phyloP scores from a whole-genome alignment of 805 yeast species.

The Maudiozyma turicensis region DNA sequence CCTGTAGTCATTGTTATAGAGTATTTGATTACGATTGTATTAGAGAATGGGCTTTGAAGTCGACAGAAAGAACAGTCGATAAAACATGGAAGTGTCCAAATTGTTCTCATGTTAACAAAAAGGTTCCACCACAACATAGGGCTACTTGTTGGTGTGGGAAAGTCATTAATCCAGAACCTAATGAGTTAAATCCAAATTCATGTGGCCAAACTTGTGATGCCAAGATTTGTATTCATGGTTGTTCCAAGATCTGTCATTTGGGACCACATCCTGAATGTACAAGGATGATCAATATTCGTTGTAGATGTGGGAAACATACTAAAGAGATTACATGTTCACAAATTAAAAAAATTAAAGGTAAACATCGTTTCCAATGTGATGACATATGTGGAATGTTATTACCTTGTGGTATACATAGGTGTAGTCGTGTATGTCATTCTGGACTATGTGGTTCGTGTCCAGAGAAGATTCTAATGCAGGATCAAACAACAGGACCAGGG shows the following conservation, averaged over 20 bases:
- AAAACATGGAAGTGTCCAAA: conserved; percentile 82
- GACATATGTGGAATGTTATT: conserved; percentile 48
- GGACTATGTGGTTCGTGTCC: conserved; percentile 77
- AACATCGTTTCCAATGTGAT: conserved; percentile 35
- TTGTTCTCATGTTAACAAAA: conserved; percentile 35
- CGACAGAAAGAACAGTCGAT: conserved; percentile 51
- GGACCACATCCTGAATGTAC: conserved; percentile 81
- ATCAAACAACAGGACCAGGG: conserved; percentile 4
- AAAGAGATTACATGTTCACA: conserved; percentile 65
- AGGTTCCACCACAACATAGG: conserved; percentile 44
- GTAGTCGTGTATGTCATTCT: conserved; percentile 57
- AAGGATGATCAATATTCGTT: conserved; percentile 57
- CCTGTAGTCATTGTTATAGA: conserved; percentile 67
- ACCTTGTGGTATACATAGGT: conserved; percentile 66
- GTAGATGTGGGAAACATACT: conserved; percentile 62
- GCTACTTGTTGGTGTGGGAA: conserved; percentile 82
- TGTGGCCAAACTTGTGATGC: conserved; percentile 78
- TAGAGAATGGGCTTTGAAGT: conserved; percentile 74
- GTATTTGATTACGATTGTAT: conserved; percentile 84
- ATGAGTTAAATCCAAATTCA: conserved; percentile 62
- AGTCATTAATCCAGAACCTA: conserved; percentile 51
- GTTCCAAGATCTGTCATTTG: conserved; percentile 73
- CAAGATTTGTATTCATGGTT: conserved; percentile 61
- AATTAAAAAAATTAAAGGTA: conserved; percentile 53
- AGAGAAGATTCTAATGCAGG: conserved; percentile 27